phyloP scores from a whole-genome alignment of 345 rosid species.

The Gossypium anomalum region DNA sequence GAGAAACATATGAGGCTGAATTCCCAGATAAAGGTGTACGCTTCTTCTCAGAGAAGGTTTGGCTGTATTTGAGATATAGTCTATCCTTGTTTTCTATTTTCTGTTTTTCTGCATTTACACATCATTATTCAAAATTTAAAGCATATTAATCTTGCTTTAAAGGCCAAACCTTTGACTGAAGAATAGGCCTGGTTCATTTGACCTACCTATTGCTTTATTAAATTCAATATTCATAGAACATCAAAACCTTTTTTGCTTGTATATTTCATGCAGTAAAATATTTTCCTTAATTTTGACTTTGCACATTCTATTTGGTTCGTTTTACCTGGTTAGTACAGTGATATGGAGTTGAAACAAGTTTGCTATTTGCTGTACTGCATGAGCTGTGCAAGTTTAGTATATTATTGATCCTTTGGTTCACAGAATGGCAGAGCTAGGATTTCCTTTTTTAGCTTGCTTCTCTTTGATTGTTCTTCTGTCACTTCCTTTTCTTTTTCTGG shows the following conservation, averaged over 20 bases:
- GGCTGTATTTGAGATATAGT: neutral
- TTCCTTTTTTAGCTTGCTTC: neutral
- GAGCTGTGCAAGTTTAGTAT: neutral
- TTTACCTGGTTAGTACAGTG: neutral
- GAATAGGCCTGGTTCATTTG: neutral
- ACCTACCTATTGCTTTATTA: neutral
- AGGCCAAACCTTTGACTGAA: neutral
- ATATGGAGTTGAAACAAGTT: neutral
- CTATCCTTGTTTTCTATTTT: neutral
- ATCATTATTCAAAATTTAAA: neutral
- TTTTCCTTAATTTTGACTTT: neutral
- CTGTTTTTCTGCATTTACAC: neutral
- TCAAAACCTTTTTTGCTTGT: neutral
- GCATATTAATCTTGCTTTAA: neutral
- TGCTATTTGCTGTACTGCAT: neutral
- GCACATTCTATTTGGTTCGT: neutral
- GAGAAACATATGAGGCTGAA: conserved; percentile 97
- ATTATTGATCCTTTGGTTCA: conserved; percentile 1
- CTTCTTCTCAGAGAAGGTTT: conserved; percentile 97
- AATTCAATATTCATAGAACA: neutral
- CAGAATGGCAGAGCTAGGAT: neutral
- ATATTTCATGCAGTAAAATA: neutral
- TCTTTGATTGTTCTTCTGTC: neutral
- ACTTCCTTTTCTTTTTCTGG: neutral
- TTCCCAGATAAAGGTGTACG: conserved; percentile 91